phyloP scores from a whole-genome alignment of 2,329 filamentous ascomycete species.

The Neurospora sp. region DNA sequence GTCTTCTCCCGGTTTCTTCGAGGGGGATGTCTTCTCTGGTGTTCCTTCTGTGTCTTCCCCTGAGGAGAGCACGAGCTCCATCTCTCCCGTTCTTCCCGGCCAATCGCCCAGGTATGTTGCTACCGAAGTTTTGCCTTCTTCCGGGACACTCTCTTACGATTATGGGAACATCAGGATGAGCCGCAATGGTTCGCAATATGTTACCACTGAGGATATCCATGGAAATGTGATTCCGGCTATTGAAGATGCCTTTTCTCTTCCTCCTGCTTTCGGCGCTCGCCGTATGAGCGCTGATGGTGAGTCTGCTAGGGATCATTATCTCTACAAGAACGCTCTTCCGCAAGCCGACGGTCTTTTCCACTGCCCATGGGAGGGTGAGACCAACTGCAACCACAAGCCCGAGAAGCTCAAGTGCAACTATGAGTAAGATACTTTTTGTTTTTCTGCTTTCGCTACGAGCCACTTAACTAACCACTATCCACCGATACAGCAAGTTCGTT shows the following conservation, averaged over 20 bases:
- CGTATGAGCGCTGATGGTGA: conserved; percentile 43
- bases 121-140: conserved; percentile 9
- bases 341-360: conserved; percentile 75
- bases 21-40: conserved; percentile 37
- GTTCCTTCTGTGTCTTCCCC: conserved; percentile 30
- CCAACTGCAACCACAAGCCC: conserved; percentile 73
- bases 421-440: conserved; percentile 55
- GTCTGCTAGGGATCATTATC: conserved; percentile 53
- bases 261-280: conserved; percentile 33
- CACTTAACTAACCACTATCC: conserved; percentile 10
- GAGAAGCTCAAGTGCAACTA: conserved; percentile 99
- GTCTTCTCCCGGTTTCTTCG: conserved; percentile 38
- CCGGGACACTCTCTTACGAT: conserved; percentile 22
- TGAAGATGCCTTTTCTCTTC: conserved; percentile 26
- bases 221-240: conserved; percentile 24
- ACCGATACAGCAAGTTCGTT: conserved; percentile 69
- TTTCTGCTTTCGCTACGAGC: conserved; percentile 11
- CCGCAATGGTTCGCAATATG: conserved; percentile 26
- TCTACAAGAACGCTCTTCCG: conserved; percentile 59
- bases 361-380: conserved; percentile 72
- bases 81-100: conserved; percentile 37
- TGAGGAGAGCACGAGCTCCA: conserved; percentile 34
- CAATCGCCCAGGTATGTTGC: conserved; percentile 44
- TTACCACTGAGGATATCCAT: conserved; percentile 28
- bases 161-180: conserved; percentile 24